Percentiles rank a stretch among this genome's conserved stretches.
Conservation (phyloP, 208 protist species). For the Trypanosoma scelopori region DNA sequence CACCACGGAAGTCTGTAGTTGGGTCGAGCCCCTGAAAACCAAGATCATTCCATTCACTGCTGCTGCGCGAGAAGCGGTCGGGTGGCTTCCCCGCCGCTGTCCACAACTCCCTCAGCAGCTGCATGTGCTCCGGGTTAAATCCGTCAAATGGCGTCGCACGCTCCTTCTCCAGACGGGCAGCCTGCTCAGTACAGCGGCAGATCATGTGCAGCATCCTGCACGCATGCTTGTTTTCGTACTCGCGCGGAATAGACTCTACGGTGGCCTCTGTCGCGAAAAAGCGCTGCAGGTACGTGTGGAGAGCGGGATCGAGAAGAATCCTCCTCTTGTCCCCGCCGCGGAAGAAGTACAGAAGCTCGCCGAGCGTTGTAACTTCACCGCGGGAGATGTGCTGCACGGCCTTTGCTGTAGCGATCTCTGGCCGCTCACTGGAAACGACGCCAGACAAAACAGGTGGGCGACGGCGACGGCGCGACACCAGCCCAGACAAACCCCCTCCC, state of each 20-base stretch:
- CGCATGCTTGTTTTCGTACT: background rate
- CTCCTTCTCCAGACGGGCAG: conserved; percentile 56
- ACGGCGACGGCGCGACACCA: background rate
- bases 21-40: conserved; percentile 92
- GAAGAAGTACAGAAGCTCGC: conserved; percentile 50
- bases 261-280: background rate
- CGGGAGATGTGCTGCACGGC: conserved; percentile 40
- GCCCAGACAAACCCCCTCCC: background rate
- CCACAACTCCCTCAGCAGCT: conserved; percentile 75
- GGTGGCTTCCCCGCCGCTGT: conserved; percentile 41
- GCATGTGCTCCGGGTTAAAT: conserved; percentile 44
- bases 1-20: conserved; percentile 84
- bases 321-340: conserved; percentile 33
- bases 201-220: conserved; percentile 50
- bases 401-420: conserved; percentile 38
- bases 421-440: conserved; percentile 26
- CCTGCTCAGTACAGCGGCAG: conserved; percentile 34
- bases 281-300: conserved; percentile 41
- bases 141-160: conserved; percentile 66
- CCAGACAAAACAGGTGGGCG: conserved; percentile 12
- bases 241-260: background rate
- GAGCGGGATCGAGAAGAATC: conserved; percentile 27
- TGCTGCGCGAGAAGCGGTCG: conserved; percentile 38
- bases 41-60: conserved; percentile 61
- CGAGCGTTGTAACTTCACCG: conserved; percentile 28